Evolutionary conservation across 2,329 filamentous ascomycete genomes (phyloP).

Genomic region (Apiospora aurea): DNA sequence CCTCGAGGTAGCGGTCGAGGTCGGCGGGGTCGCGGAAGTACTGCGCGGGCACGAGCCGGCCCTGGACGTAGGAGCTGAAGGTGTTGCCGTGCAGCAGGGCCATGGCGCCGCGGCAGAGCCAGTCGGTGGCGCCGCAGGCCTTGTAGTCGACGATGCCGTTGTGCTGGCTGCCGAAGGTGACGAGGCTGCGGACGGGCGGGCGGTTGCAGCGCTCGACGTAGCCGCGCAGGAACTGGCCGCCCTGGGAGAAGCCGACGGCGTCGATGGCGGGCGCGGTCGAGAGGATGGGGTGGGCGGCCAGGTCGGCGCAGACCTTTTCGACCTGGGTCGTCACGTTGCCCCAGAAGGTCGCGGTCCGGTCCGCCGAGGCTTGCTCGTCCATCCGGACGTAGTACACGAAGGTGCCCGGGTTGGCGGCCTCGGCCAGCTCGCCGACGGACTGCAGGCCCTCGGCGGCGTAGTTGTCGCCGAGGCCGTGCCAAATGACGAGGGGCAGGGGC

Average conservation of each 20-base stretch:
- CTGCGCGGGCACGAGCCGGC: conserved; percentile 85
- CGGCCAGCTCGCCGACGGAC: conserved; percentile 73
- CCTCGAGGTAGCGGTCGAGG: conserved; percentile 75
- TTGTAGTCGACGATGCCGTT: conserved; percentile 89
- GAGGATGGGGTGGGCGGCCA: conserved; percentile 79
- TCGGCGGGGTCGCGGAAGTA: conserved; percentile 82
- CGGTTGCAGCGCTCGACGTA: conserved; percentile 87
- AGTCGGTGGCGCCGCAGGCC: conserved; percentile 74
- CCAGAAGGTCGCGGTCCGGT: conserved; percentile 86
- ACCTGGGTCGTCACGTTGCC: conserved; percentile 88
- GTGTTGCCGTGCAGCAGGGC: conserved; percentile 80
- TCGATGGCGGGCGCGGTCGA: conserved; percentile 84
- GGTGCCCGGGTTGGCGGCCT: conserved; percentile 79
- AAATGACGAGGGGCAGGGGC: conserved; percentile 90
- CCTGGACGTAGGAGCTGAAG: conserved; percentile 81
- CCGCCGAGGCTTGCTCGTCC: conserved; percentile 67
- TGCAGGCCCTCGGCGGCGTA: conserved; percentile 79
- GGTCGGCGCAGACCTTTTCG: conserved; percentile 75
- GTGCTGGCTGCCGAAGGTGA: conserved; percentile 92
- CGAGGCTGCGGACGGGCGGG: conserved; percentile 78
- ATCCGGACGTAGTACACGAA: conserved; percentile 83
- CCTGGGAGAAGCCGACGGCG: conserved; percentile 93
- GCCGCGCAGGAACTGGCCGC: conserved; percentile 92
- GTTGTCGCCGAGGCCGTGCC: conserved; percentile 84
- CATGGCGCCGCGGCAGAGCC: conserved; percentile 82